Base-by-base conservation (phyloP, 352 stramenopile species). In the Globisporangium viniferum region DNA sequence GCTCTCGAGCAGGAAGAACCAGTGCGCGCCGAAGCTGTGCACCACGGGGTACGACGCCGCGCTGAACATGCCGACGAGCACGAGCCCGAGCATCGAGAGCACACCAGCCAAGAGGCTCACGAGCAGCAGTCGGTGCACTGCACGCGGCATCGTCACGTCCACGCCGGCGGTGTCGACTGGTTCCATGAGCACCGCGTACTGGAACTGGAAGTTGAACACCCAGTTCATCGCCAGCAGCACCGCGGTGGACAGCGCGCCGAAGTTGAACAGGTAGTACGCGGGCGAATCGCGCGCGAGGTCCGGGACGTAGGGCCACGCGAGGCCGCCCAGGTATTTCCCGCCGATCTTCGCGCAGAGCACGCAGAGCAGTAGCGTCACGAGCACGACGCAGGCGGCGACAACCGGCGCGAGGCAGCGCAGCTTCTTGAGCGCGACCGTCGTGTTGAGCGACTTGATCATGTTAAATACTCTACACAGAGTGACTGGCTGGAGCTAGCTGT, bases 261-360 rank as follows among this genome's bases (percentile, higher is more conserved):
- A 65, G 55, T 59, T 75, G 55, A 84, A 89, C 14, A 86, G 59
- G 29, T 77, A 74, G 60, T 82, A 82, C 5, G 62, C 69, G 1
- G 77, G 77, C 15, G 71, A 57, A 46, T 82, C 77, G 62, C 78
- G 73, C 54, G 73, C 76, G 51, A 80, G 74, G 64, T 88, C 79
- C 15, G 79, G 86, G 68, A 90, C 76, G 70, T 85, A 90, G 22
- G 79, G 81, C 79, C 79, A 88, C 3, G 31, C 33, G 10, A 90
- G 69, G 0, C 78, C 78, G 41, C 82, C 82, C 3, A 78, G 68
- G 62, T 88, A 90, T 14, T 72, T 74, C 53, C 75, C 70, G 8
- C 73, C 72, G 54, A 56, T 36, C 49, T 80, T 86, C 44, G 76
- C 61, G 49, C 87, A 73, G 20, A 63, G 62, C 8, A 88, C 70